These are phyloP conservation scores for Xenoacremonium recifei DNA, from an alignment of 2,329 filamentous ascomycete species.

Conservation along the genomic window DNA sequence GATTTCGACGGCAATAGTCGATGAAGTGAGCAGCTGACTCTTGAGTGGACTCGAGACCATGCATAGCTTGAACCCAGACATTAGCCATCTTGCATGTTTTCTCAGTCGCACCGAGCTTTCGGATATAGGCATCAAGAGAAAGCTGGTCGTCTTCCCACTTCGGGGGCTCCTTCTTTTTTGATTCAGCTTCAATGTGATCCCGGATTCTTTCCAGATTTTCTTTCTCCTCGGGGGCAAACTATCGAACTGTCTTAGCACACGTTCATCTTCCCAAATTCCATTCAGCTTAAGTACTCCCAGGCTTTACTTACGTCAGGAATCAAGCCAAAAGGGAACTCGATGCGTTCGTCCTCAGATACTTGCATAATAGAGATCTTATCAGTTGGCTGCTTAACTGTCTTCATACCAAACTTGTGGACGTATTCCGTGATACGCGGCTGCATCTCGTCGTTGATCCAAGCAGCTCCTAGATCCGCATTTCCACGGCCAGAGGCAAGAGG, in stretches of 20 bases:
- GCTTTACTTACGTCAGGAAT: constrained; percentile 17
- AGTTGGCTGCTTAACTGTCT: constrained; percentile 47
- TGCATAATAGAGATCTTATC: constrained; percentile 42
- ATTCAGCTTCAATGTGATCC: constrained; percentile 34
- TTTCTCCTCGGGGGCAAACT: constrained; percentile 32
- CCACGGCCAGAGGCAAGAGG: constrained; percentile 32
- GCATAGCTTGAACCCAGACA: constrained; percentile 36
- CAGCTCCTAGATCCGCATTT: constrained; percentile 51
- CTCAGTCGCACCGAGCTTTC: constrained; percentile 27
- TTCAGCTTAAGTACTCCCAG: background rate
- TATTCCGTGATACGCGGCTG: constrained; percentile 45
- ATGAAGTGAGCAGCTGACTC: constrained; percentile 37
- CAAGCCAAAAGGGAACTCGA: constrained; percentile 19
- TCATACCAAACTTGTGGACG: constrained; percentile 37
- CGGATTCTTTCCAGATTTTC: constrained; percentile 31
- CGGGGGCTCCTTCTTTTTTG: constrained; percentile 21
- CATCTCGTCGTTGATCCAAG: constrained; percentile 59
- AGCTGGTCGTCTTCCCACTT: constrained; percentile 29
- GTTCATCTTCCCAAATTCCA: no score
- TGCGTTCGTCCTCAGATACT: constrained; percentile 31
- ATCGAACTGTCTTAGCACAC: background rate
- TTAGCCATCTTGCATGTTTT: constrained; percentile 34
- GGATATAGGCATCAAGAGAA: constrained; percentile 34
- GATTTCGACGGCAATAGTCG: constrained; percentile 36
- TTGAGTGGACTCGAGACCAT: constrained; percentile 34